phyloP scores from a whole-genome alignment of 257 asterid species.

The Lycium ferocissimum region DNA sequence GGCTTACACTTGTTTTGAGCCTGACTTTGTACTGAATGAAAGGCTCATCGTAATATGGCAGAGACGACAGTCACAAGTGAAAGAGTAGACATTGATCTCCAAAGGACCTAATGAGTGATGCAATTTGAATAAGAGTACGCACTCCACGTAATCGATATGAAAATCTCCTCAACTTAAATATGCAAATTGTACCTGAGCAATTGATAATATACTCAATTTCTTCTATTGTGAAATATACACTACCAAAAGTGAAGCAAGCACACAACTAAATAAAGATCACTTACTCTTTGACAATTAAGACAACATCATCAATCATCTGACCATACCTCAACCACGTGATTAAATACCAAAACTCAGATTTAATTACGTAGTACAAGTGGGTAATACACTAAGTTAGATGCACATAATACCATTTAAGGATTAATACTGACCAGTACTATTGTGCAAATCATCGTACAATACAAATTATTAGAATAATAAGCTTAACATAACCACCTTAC shows the following conservation, averaged over 20 bases:
- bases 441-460: neutral
- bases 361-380: neutral
- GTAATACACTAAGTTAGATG: neutral
- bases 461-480: neutral
- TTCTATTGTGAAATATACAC: constrained; percentile 47
- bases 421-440: neutral
- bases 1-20: too few species aligned
- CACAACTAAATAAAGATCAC: too few species aligned
- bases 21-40: neutral
- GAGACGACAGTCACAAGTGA: too few species aligned
- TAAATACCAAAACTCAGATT: neutral
- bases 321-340: constrained; percentile 66
- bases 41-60: too few species aligned
- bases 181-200: too few species aligned
- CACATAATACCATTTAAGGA: neutral
- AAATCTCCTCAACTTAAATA: too few species aligned
- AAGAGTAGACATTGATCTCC: too few species aligned
- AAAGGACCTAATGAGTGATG: too few species aligned
- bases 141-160: too few species aligned
- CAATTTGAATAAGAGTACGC: too few species aligned
- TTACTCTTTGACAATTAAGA: constrained; percentile 77
- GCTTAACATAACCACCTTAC: neutral
- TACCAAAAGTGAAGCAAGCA: too few species aligned
- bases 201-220: too few species aligned
- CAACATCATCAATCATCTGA: constrained; percentile 96